phyloP scores from a whole-genome alignment of 2,329 filamentous ascomycete species.

The Ascosphaera pollenicola region DNA sequence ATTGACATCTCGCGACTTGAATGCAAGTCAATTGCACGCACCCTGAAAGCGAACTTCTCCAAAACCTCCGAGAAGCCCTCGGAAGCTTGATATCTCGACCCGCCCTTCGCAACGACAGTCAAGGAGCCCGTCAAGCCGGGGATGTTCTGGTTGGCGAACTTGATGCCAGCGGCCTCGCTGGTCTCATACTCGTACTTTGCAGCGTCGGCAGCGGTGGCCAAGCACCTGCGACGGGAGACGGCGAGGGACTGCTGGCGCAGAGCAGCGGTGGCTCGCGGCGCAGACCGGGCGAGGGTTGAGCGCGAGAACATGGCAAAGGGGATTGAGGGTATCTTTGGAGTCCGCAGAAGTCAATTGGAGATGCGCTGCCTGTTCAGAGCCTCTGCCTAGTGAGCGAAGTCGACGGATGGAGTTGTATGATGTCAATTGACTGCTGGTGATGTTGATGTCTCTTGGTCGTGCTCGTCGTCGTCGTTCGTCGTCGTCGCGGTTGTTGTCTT shows the following conservation, averaged over 20 bases:
- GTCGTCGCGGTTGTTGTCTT: not conserved
- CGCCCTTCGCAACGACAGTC: constrained; percentile 80
- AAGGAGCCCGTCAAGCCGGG: constrained; percentile 76
- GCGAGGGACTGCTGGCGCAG: constrained; percentile 37
- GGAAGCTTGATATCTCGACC: constrained; percentile 74
- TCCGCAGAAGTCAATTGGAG: no score
- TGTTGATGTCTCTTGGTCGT: not conserved
- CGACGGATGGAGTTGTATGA: no score
- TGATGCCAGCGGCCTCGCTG: constrained; percentile 67
- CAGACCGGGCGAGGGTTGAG: constrained; percentile 40
- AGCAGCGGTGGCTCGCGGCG: constrained; percentile 31
- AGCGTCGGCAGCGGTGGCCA: constrained; percentile 44
- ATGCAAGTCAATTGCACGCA: constrained; percentile 16
- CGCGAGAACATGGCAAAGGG: constrained; percentile 44
- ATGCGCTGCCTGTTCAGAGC: no score
- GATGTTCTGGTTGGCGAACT: constrained; percentile 78
- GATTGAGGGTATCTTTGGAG: constrained; percentile 25
- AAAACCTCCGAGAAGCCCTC: constrained; percentile 79
- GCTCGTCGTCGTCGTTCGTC: not conserved
- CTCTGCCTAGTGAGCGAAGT: no score
- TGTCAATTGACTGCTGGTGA: no score
- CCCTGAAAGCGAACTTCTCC: constrained; percentile 96
- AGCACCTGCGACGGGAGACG: constrained; percentile 32
- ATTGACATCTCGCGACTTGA: constrained; percentile 4
- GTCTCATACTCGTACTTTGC: constrained; percentile 72